Evolutionary conservation across 306 rosid species (phyloP).

Genomic region (Glycine soja): DNA sequence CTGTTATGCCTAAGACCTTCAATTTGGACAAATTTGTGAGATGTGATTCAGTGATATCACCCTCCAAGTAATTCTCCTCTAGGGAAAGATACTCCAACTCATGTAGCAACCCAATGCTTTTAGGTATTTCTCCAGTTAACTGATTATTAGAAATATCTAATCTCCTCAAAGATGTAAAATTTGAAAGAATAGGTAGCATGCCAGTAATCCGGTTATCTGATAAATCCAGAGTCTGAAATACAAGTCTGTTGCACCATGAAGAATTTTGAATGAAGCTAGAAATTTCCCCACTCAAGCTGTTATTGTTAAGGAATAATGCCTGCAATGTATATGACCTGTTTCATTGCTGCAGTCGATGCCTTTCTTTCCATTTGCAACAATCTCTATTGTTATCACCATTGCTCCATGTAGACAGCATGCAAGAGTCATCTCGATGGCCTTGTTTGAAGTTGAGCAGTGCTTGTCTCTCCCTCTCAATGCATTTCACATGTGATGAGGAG

Average conservation of each 20-base stretch:
- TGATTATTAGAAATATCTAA: not conserved
- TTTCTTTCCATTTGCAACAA: no score
- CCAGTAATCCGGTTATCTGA: not conserved
- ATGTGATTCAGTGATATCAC: slow-evolving; percentile 25
- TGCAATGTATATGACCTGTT: no score
- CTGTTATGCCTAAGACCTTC: accelerated
- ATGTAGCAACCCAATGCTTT: not conserved
- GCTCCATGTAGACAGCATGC: no score
- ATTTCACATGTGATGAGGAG: no score
- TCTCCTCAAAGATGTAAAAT: not conserved
- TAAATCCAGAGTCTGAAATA: not conserved
- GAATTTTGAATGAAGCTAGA: not conserved
- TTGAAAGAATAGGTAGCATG: not conserved
- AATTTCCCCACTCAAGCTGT: no score
- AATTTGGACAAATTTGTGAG: slow-evolving; percentile 5
- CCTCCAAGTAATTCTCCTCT: not conserved
- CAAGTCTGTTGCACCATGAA: not conserved
- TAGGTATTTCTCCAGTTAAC: not conserved
- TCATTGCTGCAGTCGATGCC: no score
- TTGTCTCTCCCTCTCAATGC: no score
- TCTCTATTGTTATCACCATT: no score
- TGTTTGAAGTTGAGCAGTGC: no score
- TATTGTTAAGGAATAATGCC: no score
- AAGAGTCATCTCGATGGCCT: no score
- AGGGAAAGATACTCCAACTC: not conserved